These are phyloP conservation scores for Lepidopterella palustris DNA, from an alignment of 495 filamentous ascomycete genomes.

Conservation along the genomic window DNA sequence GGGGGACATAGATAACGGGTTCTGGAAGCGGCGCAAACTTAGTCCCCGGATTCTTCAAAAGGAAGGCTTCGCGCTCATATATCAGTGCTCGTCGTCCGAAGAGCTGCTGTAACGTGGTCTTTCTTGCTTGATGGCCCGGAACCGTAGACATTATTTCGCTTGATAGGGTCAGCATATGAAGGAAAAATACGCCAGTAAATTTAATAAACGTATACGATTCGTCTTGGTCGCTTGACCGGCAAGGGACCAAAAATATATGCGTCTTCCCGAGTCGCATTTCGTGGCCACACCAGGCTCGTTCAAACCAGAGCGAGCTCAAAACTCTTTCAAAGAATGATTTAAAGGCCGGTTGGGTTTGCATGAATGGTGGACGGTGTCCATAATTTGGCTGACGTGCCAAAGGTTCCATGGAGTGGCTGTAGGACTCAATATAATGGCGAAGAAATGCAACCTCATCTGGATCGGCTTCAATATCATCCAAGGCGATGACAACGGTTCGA, in stretches of 20 bases:
- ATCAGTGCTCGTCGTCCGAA: neutral
- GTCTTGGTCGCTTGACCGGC: constrained; percentile 4
- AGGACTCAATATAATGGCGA: constrained; percentile 28
- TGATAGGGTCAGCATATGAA: constrained; percentile 29
- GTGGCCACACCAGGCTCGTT: constrained; percentile 34
- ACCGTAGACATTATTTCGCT: constrained; percentile 13
- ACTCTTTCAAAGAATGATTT: constrained; percentile 26
- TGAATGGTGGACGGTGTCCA: constrained; percentile 27
- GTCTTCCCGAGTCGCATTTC: constrained; percentile 31
- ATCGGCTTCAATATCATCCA: constrained; percentile 29
- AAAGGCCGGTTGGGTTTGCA: constrained; percentile 24
- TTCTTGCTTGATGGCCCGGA: neutral
- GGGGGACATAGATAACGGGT: constrained; percentile 16
- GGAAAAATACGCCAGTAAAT: constrained; percentile 31
- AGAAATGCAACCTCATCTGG: constrained; percentile 23
- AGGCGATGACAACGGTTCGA: constrained; percentile 29
- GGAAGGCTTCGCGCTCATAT: constrained; percentile 23
- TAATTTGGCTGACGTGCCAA: constrained; percentile 17
- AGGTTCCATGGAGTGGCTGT: constrained; percentile 8
- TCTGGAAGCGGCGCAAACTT: neutral
- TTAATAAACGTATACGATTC: constrained; percentile 20
- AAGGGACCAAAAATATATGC: constrained; percentile 32
- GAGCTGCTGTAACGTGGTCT: constrained; percentile 10
- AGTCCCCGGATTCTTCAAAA: constrained; percentile 15
- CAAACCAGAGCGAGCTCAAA: constrained; percentile 33